Conservation (phyloP, 176 grass and related monocot species). For the Triticum monococcum region DNA sequence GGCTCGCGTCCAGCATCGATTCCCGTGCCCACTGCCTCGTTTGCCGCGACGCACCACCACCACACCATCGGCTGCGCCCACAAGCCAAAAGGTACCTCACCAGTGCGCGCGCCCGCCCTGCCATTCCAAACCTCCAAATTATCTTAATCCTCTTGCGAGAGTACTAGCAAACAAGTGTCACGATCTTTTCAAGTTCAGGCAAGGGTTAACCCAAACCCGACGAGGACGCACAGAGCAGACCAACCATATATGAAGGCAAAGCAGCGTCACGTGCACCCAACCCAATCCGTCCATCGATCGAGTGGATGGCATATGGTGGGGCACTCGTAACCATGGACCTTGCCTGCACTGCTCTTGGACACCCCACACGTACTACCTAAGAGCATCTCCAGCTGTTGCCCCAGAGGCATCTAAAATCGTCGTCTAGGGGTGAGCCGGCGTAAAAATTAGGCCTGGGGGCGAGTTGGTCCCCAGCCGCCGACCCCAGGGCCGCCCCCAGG, state of each 20-base stretch:
- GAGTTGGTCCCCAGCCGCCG: too few species aligned
- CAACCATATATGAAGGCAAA: neutral
- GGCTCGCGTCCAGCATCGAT: neutral
- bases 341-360: neutral
- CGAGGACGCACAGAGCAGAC: neutral
- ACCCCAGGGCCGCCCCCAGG: too few species aligned
- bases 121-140: neutral
- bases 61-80: neutral
- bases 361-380: neutral
- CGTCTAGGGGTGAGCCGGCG: too few species aligned
- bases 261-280: slow-evolving; percentile 45
- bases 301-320: neutral
- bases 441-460: too few species aligned
- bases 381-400: too few species aligned
- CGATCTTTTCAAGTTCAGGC: neutral
- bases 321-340: neutral
- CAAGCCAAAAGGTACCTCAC: neutral
- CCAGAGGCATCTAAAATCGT: too few species aligned
- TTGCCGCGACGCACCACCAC: neutral
- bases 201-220: neutral
- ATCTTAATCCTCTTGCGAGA: neutral
- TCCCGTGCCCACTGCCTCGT: neutral
- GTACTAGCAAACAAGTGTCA: neutral
- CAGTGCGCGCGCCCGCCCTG: neutral
- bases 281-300: neutral